Base-by-base conservation (phyloP, 1,139 yeast genomes). In the Zhuliangozyma blackwelliae region DNA sequence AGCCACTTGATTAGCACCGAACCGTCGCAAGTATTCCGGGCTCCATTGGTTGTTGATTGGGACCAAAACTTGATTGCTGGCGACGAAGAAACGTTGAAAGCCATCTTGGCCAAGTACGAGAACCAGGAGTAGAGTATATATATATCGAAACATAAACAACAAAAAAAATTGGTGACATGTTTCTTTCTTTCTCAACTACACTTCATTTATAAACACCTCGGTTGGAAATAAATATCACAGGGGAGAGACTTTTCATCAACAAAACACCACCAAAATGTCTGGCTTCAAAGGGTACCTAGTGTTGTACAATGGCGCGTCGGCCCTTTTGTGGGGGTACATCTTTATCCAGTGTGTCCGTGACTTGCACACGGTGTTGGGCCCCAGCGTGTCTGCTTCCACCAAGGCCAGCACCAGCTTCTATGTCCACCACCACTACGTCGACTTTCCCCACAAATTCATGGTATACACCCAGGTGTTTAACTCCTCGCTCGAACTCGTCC, bases 291-390 rank as follows among this genome's bases (percentile, higher is more conserved):
- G 19, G 26, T 58, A 56, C 40, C 50, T 63, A 31, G 38, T 49
- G 6, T 25, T 41, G 5, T 88, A 87, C 65, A 88, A 89, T 61
- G 66, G 75, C n/a, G 44, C 75, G 10, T 79, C 92, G 7, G 82
- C 82, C 0, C 56, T 74, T 8, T 65, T 84, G 10, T 89, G 96
- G 97, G 62, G 68, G 0, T 69, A 73, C 25, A 75, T 86, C 5
- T 43, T 61, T 10, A 28, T 40, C 21, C 30, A 35, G 11, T 50
- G 59, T n/a, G 13, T 47, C 22, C 35, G 21, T 10, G 59, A 55
- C 35, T 32, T 50, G 9, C 20, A 34, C 20, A 38, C 34, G 11
- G 44, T 39, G 4, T 26, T 27, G n/a, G 33, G 21, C 28, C 25
- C 25, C 11, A 22, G 25, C 25, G 32, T 28, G 10, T 28, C 32